Evolutionary conservation across 169 alveolate species (phyloP), one percentile per base, ranked within the genome.

Genomic region (Plasmodium knowlesi): DNA sequence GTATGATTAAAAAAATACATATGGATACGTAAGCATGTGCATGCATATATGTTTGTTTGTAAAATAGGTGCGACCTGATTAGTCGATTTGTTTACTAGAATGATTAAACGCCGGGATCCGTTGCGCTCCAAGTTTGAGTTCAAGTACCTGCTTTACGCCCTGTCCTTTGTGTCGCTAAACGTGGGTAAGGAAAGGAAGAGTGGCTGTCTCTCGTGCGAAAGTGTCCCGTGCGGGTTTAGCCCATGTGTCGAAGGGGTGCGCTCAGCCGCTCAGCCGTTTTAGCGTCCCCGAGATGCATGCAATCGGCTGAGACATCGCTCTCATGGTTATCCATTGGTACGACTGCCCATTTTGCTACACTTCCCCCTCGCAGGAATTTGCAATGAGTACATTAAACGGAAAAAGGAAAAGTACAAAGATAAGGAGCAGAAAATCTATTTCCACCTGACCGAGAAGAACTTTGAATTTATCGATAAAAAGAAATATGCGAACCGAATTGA

Each of bases 361-460:
- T n/a, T 4, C 76, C 30, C 50, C 46, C 81, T 76, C 54, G 4
- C 39, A 88, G 94, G 94, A 25, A 25, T 88, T 9, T 88, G 90
- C 74, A 88, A 88, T 61, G 94, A 88, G 25, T 88, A 88, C 32
- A 79, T 88, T 19, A 88, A 88, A 34, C 61, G 73, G 54, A 88
- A 88, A 57, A 37, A 25, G 14, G 28, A 37, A 16, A 39, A 37
- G 46, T 41, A 76, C 34, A 57, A 79, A 79, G n/a, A 88, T 39
- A 74, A 61, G 37, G 71, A 37, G n/a, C 76, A n/a, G 12, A 57
- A 88, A 14, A 88, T 88, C 41, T 88, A 88, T 34, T 88, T 88
- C 54, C 25, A 88, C 53, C 70, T 88, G 53, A 78, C 57, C 5
- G 89, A 88, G 25, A 67, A 88, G 25, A 88, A 88, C 32, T 88